Conservation (phyloP, 208 protist species). For the Lotmaria passim region DNA sequence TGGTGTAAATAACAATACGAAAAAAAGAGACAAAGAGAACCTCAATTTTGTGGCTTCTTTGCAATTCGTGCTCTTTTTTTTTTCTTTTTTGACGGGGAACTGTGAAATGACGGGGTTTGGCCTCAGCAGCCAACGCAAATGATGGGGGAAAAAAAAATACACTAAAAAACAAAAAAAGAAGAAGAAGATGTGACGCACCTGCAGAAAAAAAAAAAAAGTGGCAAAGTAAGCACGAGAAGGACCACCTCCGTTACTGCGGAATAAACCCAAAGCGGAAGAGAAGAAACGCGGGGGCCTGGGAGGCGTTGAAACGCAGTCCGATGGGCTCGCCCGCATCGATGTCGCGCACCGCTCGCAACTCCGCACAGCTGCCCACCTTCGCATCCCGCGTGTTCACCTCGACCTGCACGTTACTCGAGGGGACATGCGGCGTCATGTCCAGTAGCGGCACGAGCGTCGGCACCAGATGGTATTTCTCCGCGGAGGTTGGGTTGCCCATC, state of each 20-base stretch:
- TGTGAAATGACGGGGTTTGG: conserved; percentile 1
- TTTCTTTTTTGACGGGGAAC: conserved; percentile 10
- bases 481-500: conserved; percentile 40
- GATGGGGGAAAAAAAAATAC: background rate
- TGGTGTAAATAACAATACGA: too few species aligned
- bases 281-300: conserved; percentile 63
- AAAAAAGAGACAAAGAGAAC: too few species aligned
- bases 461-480: conserved; percentile 66
- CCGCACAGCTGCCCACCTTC: conserved; percentile 58
- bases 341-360: conserved; percentile 68
- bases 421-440: conserved; percentile 70
- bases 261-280: conserved; percentile 87
- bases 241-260: too few species aligned
- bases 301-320: conserved; percentile 74
- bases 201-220: too few species aligned
- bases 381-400: conserved; percentile 54
- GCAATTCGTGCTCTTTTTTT: background rate
- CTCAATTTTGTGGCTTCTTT: too few species aligned
- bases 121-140: background rate
- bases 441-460: conserved; percentile 78
- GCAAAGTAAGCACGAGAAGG: too few species aligned
- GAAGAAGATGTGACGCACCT: background rate
- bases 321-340: conserved; percentile 77
- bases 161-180: conserved; percentile 1
- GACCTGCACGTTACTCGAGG: conserved; percentile 75